Conservation (phyloP, 2,329 filamentous ascomycete genomes). For the Pseudogymnoascus sp. region DNA sequence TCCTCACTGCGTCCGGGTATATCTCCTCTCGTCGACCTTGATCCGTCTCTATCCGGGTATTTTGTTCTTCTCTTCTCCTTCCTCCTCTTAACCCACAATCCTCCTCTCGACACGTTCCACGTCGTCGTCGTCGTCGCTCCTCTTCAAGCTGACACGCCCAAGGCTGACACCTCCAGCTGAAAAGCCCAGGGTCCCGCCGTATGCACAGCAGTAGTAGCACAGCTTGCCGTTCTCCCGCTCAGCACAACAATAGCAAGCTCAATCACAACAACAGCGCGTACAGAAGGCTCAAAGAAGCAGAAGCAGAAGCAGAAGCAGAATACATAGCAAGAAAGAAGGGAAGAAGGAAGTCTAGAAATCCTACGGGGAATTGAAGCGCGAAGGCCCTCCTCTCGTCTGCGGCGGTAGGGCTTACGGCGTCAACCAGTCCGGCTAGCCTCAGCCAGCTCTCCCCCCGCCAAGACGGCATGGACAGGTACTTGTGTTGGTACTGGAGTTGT, state of each 20-base stretch:
- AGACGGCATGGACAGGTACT: background rate
- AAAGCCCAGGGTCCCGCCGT: background rate
- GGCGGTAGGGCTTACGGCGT: constrained; percentile 9
- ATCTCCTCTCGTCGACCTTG: background rate
- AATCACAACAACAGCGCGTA: constrained; percentile 8
- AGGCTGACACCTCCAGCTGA: constrained; percentile 7
- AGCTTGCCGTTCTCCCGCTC: background rate
- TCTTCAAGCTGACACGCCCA: constrained; percentile 7
- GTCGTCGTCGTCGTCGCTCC: background rate
- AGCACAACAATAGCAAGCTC: background rate
- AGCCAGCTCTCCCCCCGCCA: constrained; percentile 3
- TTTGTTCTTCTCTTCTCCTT: background rate
- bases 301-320: background rate
- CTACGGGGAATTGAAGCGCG: constrained; percentile 4
- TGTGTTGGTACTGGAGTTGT: background rate
- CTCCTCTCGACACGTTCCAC: background rate
- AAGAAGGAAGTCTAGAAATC: background rate
- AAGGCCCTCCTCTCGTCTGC: constrained; percentile 1
- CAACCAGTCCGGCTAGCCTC: constrained; percentile 1
- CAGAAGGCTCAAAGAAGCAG: constrained; percentile 5
- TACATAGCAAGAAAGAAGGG: background rate
- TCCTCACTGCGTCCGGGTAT: background rate
- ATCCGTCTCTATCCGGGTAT: background rate
- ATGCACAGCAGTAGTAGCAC: background rate
- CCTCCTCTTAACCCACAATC: background rate